Base-by-base conservation (phyloP, 148 eudicot genomes). In the Nepenthes gracilis region DNA sequence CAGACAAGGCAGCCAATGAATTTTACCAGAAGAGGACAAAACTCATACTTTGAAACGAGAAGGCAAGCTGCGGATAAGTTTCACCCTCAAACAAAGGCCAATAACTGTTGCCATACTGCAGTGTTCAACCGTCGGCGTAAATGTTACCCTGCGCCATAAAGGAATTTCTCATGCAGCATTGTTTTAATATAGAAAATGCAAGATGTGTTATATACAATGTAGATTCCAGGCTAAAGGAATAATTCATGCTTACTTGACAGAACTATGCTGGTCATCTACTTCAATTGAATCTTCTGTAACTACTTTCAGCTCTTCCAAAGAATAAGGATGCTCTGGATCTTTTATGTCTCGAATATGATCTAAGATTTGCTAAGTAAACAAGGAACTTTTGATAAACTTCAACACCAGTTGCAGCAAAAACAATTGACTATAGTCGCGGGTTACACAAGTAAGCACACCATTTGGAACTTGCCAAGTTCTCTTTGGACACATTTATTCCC, bases 271-370 rank as follows among this genome's bases (percentile, higher is more conserved):
- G 74, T 78, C 88, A 75, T 93, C 89, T 49, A 88, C 63, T 73
- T 93, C 96, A 75, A 93, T 67, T 40, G 99, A 84, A 66, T 93
- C 99, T 79, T 93, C 99, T 37, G 96, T 80, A 33, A 93, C 69
- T 55, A 93, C 99, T 75, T 93, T 88, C 74, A 93, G 79, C 72
- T 93, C 91, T 74, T 93, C 99, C 66, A 93, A 70, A 10, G 99
- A 88, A 69, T 93, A 93, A 58, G 99, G 99, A 82, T 93, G 99
- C 69, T 93, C 99, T 12, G 99, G 99, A 76, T 93, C 96, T 78
- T 93, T 93, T 63, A 93, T 93, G 69, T 93, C 99, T 82, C 96
- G 81, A 70, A 93, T 71, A 86, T 93, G 96, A 51, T 93, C 78
- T 93, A 64, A 62, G 45, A 64, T 45, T 11, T 58, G 76, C 72